Evolutionary conservation across 352 stramenopile species (phyloP).

Genomic region (Pythium biforme): DNA sequence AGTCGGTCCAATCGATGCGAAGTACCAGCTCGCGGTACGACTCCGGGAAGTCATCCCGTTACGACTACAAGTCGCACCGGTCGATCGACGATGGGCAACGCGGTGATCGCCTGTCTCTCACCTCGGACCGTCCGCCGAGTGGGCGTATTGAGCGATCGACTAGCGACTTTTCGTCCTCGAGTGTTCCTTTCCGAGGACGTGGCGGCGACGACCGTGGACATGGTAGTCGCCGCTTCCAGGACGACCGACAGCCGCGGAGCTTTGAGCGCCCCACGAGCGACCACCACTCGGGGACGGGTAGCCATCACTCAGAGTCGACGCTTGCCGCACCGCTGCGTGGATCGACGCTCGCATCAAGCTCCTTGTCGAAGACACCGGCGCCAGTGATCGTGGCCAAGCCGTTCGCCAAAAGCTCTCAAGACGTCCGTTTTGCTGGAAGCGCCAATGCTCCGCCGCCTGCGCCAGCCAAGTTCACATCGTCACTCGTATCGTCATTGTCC

Average conservation of each 20-base stretch:
- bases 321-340: constrained; percentile 6
- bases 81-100: constrained; percentile 15
- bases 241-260: constrained; percentile 9
- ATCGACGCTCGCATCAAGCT: constrained; percentile 16
- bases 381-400: constrained; percentile 29
- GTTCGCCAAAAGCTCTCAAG: constrained; percentile 43
- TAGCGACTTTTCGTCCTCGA: constrained; percentile 7
- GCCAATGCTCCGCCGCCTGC: constrained; percentile 1
- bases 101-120: constrained; percentile 13
- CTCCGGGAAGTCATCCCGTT: constrained; percentile 11
- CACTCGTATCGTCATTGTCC: constrained; percentile 5
- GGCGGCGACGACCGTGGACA: not conserved
- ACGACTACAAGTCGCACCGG: constrained; percentile 16
- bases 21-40: constrained; percentile 27
- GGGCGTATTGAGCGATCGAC: constrained; percentile 14
- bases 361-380: constrained; percentile 18
- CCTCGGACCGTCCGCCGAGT: constrained; percentile 10
- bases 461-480: constrained; percentile 15
- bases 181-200: not conserved
- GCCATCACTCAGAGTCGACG: constrained; percentile 1
- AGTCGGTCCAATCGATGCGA: constrained; percentile 21
- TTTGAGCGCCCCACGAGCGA: constrained; percentile 26
- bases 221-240: not conserved
- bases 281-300: constrained; percentile 7
- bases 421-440: constrained; percentile 36